phyloP scores from a whole-genome alignment of 176 grass and related monocot genomes.

The Oryza australiensis region DNA sequence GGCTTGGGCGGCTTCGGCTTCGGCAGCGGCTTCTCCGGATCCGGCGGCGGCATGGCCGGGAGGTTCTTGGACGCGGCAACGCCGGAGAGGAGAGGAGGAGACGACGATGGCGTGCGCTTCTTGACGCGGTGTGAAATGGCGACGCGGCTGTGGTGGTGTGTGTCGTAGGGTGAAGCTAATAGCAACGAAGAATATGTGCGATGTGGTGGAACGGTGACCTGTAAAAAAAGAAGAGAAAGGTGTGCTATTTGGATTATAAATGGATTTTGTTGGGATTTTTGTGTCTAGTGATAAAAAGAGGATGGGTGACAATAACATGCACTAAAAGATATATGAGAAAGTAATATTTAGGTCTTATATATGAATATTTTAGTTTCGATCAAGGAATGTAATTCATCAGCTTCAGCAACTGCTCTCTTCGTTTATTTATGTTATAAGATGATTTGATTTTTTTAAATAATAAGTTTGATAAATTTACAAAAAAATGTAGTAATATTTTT shows the following conservation, averaged over 20 bases:
- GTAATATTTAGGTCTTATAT: background rate
- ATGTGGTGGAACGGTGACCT: constrained; percentile 13
- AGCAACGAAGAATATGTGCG: background rate
- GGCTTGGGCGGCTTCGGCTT: background rate
- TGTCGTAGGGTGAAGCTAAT: background rate
- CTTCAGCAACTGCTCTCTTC: too few relatives aligned
- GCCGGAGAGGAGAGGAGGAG: background rate
- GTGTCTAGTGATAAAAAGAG: background rate
- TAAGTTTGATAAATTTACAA: too few relatives aligned
- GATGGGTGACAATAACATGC: background rate
- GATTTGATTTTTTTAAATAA: too few relatives aligned
- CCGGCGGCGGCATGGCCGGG: constrained; percentile 38
- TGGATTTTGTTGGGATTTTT: background rate
- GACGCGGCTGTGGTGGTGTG: background rate
- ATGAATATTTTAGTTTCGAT: background rate
- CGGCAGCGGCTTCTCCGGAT: background rate
- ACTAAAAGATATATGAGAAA: background rate
- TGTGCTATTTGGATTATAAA: background rate
- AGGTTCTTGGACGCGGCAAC: background rate
- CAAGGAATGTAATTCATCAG: background rate
- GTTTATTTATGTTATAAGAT: too few relatives aligned
- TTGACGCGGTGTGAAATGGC: constrained; percentile 1
- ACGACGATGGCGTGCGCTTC: background rate
- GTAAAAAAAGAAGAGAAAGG: background rate
- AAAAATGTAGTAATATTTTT: too few relatives aligned